phyloP scores from a whole-genome alignment of 2,329 filamentous ascomycete species.

The Fusarium ambrosium region DNA sequence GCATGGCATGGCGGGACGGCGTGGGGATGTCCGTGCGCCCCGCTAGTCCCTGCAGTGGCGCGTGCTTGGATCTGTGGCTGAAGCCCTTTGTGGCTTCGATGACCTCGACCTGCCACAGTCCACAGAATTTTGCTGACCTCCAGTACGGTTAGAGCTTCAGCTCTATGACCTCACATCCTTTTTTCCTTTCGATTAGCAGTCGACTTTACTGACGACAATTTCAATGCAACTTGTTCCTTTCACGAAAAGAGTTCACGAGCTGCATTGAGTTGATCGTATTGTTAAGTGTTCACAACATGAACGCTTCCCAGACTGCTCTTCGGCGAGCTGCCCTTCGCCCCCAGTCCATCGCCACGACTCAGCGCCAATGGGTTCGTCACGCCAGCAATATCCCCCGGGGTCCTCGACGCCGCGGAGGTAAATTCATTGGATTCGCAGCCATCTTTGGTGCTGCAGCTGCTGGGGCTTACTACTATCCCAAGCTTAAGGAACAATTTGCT shows the following conservation, averaged over 20 bases:
- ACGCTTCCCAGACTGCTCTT: slow-evolving; percentile 48
- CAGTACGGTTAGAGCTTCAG: slow-evolving; percentile 27
- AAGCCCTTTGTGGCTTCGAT: slow-evolving; percentile 6
- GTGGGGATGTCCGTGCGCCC: slow-evolving; percentile 28
- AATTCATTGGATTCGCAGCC: slow-evolving; percentile 48
- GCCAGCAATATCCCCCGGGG: slow-evolving; percentile 41
- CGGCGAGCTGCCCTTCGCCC: slow-evolving; percentile 47
- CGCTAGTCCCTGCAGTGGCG: slow-evolving; percentile 36
- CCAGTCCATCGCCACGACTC: slow-evolving; percentile 36
- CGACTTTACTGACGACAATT: slow-evolving; percentile 18
- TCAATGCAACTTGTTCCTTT: slow-evolving; percentile 15
- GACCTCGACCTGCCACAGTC: slow-evolving; percentile 34
- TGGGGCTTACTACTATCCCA: slow-evolving; percentile 56
- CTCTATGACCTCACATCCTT: slow-evolving; percentile 48
- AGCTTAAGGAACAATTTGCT: slow-evolving; percentile 48
- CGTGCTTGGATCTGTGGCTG: slow-evolving; percentile 26
- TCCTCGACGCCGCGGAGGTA: slow-evolving; percentile 45
- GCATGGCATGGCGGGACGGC: slow-evolving; percentile 29
- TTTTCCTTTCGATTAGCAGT: slow-evolving; percentile 22
- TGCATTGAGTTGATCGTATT: slow-evolving; percentile 14
- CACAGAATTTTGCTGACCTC: slow-evolving; percentile 49
- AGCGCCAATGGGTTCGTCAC: slow-evolving; percentile 50
- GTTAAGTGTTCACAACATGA: slow-evolving; percentile 46
- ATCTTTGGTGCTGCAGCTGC: slow-evolving; percentile 57
- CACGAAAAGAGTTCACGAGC: background rate